Percentiles rank a stretch among this genome's conserved stretches.
These are phyloP conservation scores for Setomelanomma holmii DNA, from an alignment of 2,329 filamentous ascomycete species.

Conservation along the genomic window DNA sequence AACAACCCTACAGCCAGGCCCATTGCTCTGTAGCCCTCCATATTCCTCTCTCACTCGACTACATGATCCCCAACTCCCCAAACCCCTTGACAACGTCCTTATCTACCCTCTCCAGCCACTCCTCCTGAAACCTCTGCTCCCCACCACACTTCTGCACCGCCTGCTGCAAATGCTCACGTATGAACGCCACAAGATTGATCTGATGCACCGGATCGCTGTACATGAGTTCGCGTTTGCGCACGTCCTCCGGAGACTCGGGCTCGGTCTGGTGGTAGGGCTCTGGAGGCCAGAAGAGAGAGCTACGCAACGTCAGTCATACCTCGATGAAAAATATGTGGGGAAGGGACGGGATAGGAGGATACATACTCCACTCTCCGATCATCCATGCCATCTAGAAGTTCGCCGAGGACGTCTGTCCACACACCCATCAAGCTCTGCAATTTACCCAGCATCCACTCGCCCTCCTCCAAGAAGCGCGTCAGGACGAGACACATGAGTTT, in stretches of 20 bases:
- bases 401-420: conserved; percentile 74
- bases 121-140: conserved; percentile 68
- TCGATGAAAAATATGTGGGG: not conserved
- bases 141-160: conserved; percentile 69
- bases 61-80: conserved; percentile 47
- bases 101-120: conserved; percentile 78
- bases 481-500: conserved; percentile 78
- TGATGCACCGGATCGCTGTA: conserved; percentile 72
- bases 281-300: conserved; percentile 52
- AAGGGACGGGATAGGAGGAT: not conserved
- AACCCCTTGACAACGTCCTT: conserved; percentile 74
- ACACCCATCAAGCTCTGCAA: conserved; percentile 77
- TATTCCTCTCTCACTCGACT: not conserved
- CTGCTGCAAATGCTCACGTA: conserved; percentile 66
- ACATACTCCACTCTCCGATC: conserved; percentile 51
- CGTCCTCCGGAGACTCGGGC: conserved; percentile 55
- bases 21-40: no score
- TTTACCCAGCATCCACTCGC: conserved; percentile 64
- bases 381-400: conserved; percentile 68
- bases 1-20: no score
- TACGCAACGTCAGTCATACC: conserved; percentile 13
- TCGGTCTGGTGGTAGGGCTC: conserved; percentile 38
- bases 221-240: conserved; percentile 57
- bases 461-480: conserved; percentile 73
- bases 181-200: conserved; percentile 69